phyloP scores from a whole-genome alignment of 805 yeast genomes.

The Myxozyma neotropica region DNA sequence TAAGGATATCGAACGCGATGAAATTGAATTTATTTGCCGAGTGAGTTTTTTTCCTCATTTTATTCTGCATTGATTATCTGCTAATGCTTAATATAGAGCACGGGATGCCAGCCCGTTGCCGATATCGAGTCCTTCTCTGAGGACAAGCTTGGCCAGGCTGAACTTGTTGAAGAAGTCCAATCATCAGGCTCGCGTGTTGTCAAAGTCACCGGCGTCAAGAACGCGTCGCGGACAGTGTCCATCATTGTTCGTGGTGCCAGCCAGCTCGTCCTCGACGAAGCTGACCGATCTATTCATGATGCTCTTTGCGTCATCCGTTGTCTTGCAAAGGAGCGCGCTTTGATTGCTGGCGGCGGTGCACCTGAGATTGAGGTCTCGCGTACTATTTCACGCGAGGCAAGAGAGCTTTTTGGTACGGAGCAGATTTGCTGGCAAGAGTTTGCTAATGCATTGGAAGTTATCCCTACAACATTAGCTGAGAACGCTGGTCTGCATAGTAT shows the following conservation, averaged over 20 bases:
- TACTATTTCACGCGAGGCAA: constrained; percentile 68
- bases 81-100: constrained; percentile 50
- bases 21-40: constrained; percentile 80
- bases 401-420: constrained; percentile 77
- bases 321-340: constrained; percentile 80
- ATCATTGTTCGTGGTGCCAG: constrained; percentile 96
- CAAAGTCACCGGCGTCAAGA: constrained; percentile 78
- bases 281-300: constrained; percentile 96
- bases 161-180: constrained; percentile 87
- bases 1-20: constrained; percentile 95
- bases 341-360: constrained; percentile 99
- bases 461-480: constrained; percentile 92
- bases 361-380: constrained; percentile 91
- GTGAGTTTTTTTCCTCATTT: constrained; percentile 1
- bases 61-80: constrained; percentile 35
- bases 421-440: constrained; percentile 90
- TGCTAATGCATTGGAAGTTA: constrained; percentile 87
- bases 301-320: constrained; percentile 93
- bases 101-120: constrained; percentile 95
- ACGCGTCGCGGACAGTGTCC: constrained; percentile 67
- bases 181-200: constrained; percentile 88
- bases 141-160: constrained; percentile 90
- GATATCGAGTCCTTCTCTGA: constrained; percentile 92
- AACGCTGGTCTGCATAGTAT: constrained; percentile 93
- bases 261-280: constrained; percentile 84